Evolutionary conservation across 208 protist genomes (phyloP).

Genomic region (Porcisia deanei): DNA sequence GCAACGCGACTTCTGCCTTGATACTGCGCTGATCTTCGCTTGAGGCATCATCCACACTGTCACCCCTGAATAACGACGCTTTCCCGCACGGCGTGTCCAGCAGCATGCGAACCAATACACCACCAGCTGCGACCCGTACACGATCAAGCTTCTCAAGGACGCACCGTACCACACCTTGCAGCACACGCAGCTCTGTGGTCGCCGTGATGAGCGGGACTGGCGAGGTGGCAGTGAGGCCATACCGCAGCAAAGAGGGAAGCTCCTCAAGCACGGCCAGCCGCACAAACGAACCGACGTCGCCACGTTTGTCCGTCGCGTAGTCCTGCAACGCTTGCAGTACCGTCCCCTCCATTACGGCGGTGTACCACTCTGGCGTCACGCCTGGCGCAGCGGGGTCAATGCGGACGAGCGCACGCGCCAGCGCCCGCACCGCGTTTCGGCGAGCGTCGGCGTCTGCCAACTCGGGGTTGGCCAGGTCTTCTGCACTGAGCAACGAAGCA

Average conservation of each 20-base stretch:
- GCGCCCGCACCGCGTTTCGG: conserved; percentile 84
- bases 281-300: conserved; percentile 98
- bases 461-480: conserved; percentile 43
- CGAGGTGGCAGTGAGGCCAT: conserved; percentile 29
- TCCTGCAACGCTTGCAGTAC: conserved; percentile 82
- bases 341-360: conserved; percentile 39
- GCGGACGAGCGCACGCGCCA: conserved; percentile 44
- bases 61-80: conserved; percentile 1
- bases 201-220: conserved; percentile 19
- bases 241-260: conserved; percentile 53
- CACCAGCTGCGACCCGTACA: conserved; percentile 67
- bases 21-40: background rate
- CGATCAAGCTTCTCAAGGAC: conserved; percentile 93
- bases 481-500: conserved; percentile 23
- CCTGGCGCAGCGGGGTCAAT: conserved; percentile 25
- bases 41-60: background rate
- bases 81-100: conserved; percentile 14
- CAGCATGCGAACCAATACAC: conserved; percentile 43
- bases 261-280: conserved; percentile 86
- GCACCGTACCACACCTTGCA: conserved; percentile 79
- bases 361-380: conserved; percentile 35
- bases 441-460: conserved; percentile 90
- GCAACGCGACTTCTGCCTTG: conserved; percentile 4
- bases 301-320: conserved; percentile 95
- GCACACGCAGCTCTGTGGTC: conserved; percentile 21